Base-by-base conservation (phyloP, 1,139 yeast genomes). In the Candida neerlandica region DNA sequence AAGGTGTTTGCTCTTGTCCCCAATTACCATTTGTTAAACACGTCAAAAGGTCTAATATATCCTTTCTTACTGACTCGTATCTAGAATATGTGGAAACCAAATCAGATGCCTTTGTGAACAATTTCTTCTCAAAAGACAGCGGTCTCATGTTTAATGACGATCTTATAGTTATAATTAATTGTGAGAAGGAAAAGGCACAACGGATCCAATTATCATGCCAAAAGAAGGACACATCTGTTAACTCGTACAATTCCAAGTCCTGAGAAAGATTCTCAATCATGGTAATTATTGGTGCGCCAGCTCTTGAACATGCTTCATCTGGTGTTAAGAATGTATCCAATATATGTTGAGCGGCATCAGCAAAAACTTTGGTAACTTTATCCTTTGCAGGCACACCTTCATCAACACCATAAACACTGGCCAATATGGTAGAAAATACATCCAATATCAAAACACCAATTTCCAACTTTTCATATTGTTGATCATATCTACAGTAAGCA, bases 401-500 rank as follows among this genome's bases (percentile, higher is more conserved):
- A 45, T 82, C 85, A 44, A 86, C 71, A 7, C 88, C 85, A 63
- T 81, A 84, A 1, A 82, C 79, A 19, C 82, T 70, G 19, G 71
- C 70, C 39, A 89, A 63, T 5, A 88, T 74, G 35, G 77, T 77
- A 10, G 80, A 70, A 59, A 90, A 85, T 1, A 84, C 71, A 27
- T 75, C 77, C 10, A 87, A 70, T 5, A 85, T 73, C 47, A 78
- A 70, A 3, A 77, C 71, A 0, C 95, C 91, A 44, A 90, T 75
- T 55, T 82, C 80, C 59, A 82, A 73, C 55, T 84, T 82, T 60
- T 90, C 89, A 44, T 71, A 65, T 0, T 81, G 70, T 23, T 77
- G 66, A 30, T 72, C 69, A 63, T 84, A 90, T 52, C 82, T 78
- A 85, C 96, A 89, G 59, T 79, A 82, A 5, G 78, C 70, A 59